These are phyloP conservation scores for Prunus padus DNA, from an alignment of 306 rosid genomes.

Conservation along the genomic window DNA sequence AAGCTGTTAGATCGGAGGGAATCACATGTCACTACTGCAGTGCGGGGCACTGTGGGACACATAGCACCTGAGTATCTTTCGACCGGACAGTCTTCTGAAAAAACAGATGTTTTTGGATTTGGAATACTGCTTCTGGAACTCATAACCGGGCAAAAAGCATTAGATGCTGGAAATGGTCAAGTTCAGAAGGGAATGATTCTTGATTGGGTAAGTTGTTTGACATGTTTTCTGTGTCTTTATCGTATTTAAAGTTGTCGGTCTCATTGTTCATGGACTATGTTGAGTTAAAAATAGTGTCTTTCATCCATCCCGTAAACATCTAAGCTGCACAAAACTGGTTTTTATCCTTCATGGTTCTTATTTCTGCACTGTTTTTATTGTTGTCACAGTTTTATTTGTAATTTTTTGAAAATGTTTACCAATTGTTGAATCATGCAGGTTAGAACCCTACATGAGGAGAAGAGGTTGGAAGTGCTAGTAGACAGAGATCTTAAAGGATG, in stretches of 20 bases:
- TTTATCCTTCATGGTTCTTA: background rate
- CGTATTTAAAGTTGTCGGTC: background rate
- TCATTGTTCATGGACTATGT: background rate
- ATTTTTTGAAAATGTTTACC: background rate
- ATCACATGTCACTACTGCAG: slow-evolving; percentile 97
- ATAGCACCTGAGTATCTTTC: slow-evolving; percentile 95
- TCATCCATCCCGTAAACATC: background rate
- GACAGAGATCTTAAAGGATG: slow-evolving; percentile 88
- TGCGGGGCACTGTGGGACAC: slow-evolving; percentile 92
- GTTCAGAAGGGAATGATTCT: slow-evolving; percentile 96
- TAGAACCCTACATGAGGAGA: slow-evolving; percentile 65
- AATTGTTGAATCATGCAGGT: slow-evolving; percentile 51
- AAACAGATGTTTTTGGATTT: slow-evolving; percentile 92
- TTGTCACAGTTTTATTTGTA: background rate
- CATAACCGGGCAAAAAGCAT: slow-evolving; percentile 85
- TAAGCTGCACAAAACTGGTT: background rate
- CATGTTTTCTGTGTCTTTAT: slow-evolving; percentile 1
- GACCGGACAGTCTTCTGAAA: slow-evolving; percentile 94
- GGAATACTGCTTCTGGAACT: slow-evolving; percentile 91
- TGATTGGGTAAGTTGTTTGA: slow-evolving; percentile 64
- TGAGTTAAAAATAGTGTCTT: no score
- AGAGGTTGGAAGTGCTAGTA: slow-evolving; percentile 63
- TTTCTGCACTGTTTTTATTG: background rate
- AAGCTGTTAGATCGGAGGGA: slow-evolving; percentile 92
- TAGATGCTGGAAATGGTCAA: slow-evolving; percentile 85